Percentiles rank a stretch among this genome's conserved stretches.
phyloP scores from a whole-genome alignment of 2,329 filamentous ascomycete genomes.

The Penicillium expansum region DNA sequence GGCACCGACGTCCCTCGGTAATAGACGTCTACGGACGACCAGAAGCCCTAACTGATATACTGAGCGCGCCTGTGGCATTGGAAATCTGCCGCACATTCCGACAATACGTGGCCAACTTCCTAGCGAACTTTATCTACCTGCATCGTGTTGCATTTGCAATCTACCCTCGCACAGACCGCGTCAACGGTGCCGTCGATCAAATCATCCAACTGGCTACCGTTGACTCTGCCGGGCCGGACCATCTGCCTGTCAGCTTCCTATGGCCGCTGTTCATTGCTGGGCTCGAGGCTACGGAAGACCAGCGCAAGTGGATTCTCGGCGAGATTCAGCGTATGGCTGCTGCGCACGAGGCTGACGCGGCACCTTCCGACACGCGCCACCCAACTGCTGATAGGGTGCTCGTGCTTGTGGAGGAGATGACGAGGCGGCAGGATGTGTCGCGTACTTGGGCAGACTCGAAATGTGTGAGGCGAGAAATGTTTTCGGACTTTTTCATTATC shows the following conservation, averaged over 20 bases:
- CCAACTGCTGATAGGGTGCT: slow-evolving; percentile 33
- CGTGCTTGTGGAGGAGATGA: slow-evolving; percentile 36
- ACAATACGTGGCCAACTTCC: slow-evolving; percentile 36
- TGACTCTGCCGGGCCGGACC: slow-evolving; percentile 20
- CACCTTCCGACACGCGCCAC: slow-evolving; percentile 22
- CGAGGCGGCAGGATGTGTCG: slow-evolving; percentile 33
- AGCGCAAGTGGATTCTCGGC: slow-evolving; percentile 34
- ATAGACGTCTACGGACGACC: slow-evolving; percentile 33
- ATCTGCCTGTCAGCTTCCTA: slow-evolving; percentile 33
- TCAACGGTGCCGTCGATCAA: slow-evolving; percentile 35
- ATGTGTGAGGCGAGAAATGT: slow-evolving; percentile 35
- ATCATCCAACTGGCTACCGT: slow-evolving; percentile 36
- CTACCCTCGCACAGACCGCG: slow-evolving; percentile 37
- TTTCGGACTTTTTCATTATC: slow-evolving; percentile 35
- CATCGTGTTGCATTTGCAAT: slow-evolving; percentile 40
- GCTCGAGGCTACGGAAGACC: slow-evolving; percentile 31
- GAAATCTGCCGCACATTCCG: slow-evolving; percentile 34
- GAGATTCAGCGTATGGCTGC: slow-evolving; percentile 35
- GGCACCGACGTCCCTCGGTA: slow-evolving; percentile 33
- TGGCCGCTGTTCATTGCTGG: slow-evolving; percentile 39
- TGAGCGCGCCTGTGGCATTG: slow-evolving; percentile 26
- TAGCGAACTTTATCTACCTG: slow-evolving; percentile 37
- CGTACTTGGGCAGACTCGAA: slow-evolving; percentile 36
- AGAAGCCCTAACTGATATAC: slow-evolving; percentile 27
- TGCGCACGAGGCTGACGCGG: slow-evolving; percentile 7